Conservation (phyloP, 2,329 filamentous ascomycete species). For the Chalaropsis thielavioides region DNA sequence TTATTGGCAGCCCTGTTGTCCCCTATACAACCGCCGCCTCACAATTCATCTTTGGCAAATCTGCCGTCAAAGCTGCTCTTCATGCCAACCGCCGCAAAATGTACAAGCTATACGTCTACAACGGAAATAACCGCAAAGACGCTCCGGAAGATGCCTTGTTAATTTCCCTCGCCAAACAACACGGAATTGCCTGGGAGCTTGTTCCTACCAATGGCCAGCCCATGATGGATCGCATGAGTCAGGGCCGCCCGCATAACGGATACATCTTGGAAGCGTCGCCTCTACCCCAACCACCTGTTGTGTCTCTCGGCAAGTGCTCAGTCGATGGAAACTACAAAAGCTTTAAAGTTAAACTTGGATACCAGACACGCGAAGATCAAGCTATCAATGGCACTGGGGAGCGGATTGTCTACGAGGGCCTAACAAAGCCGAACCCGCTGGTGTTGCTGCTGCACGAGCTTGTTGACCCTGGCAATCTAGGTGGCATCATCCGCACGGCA, state of each 20-base stretch:
- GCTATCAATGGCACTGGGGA: conserved; percentile 47
- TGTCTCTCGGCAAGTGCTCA: conserved; percentile 37
- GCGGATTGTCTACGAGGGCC: conserved; percentile 9
- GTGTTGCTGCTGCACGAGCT: conserved; percentile 63
- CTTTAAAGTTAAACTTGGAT: conserved; percentile 46
- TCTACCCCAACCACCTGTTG: conserved; percentile 56
- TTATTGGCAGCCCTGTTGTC: conserved; percentile 14
- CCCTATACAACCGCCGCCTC: conserved; percentile 69
- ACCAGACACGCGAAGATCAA: conserved; percentile 61
- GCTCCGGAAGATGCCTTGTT: conserved; percentile 32
- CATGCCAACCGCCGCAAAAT: conserved; percentile 51
- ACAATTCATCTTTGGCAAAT: conserved; percentile 78
- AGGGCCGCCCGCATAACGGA: conserved; percentile 76
- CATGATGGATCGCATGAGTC: conserved; percentile 70
- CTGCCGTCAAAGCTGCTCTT: conserved; percentile 67
- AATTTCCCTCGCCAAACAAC: conserved; percentile 32
- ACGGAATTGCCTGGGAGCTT: conserved; percentile 40
- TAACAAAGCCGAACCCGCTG: conserved; percentile 42
- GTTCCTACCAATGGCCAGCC: conserved; percentile 48
- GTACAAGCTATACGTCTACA: conserved; percentile 72
- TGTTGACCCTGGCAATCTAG: conserved; percentile 77
- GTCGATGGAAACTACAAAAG: conserved; percentile 31
- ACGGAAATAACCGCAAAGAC: conserved; percentile 39
- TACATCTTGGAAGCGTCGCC: conserved; percentile 77
- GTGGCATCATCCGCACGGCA: conserved; percentile 74